These are phyloP conservation scores for Melaleuca alternifolia DNA, from an alignment of 345 rosid species.

Conservation along the genomic window DNA sequence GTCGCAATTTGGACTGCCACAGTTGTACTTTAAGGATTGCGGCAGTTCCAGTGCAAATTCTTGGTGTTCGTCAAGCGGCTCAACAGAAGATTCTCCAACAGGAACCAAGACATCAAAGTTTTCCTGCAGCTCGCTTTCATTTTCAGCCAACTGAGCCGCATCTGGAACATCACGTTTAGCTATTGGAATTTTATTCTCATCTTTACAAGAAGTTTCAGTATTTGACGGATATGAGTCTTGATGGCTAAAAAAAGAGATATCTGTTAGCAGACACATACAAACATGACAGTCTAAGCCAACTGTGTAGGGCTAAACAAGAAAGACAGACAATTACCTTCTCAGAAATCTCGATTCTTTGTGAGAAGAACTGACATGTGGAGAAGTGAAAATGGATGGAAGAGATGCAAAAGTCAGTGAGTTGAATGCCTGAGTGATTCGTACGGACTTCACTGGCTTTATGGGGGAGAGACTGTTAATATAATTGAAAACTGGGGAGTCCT, in stretches of 20 bases:
- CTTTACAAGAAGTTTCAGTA: constrained; percentile 15
- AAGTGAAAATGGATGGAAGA: constrained; percentile 77
- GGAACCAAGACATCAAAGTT: constrained; percentile 37
- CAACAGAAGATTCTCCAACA: constrained; percentile 34
- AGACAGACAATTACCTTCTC: constrained; percentile 39
- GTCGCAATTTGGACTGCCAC: constrained; percentile 43
- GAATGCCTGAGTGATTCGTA: constrained; percentile 50
- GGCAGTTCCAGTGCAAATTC: constrained; percentile 40
- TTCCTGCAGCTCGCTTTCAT: constrained; percentile 20
- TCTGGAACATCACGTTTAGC: constrained; percentile 13
- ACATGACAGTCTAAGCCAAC: neutral
- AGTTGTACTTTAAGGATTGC: constrained; percentile 34
- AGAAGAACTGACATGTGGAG: constrained; percentile 63
- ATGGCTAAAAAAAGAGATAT: constrained; percentile 29
- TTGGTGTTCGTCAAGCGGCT: constrained; percentile 23
- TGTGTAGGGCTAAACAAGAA: neutral
- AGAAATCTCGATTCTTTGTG: constrained; percentile 75
- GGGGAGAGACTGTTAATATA: constrained; percentile 90
- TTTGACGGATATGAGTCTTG: constrained; percentile 34
- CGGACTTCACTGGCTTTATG: constrained; percentile 69
- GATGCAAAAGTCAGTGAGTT: constrained; percentile 63
- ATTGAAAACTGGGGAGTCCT: constrained; percentile 95
- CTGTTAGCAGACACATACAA: neutral
- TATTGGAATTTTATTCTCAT: constrained; percentile 12
- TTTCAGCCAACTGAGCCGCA: constrained; percentile 8